Percentiles rank a stretch among this genome's conserved stretches.
Conservation (phyloP, 1,139 yeast species). For the Keqinozyma sinolaborantium region DNA sequence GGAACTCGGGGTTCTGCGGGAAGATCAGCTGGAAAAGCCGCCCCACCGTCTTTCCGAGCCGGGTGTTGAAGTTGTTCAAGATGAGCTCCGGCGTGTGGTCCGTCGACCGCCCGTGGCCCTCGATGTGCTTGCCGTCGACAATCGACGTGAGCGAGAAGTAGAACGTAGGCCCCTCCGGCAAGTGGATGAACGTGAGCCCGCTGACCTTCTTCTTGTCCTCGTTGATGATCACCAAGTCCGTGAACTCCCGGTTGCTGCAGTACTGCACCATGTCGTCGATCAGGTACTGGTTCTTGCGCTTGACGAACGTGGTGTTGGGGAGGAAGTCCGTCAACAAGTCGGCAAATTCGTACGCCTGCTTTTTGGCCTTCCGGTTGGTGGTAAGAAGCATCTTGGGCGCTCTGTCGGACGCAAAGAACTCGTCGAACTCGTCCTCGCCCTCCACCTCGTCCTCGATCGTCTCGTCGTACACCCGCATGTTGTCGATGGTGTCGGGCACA, state of each 20-base stretch:
- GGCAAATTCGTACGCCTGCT: slow-evolving; percentile 87
- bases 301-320: slow-evolving; percentile 83
- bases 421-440: slow-evolving; percentile 78
- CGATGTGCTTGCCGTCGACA: slow-evolving; percentile 67
- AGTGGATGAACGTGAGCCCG: slow-evolving; percentile 87
- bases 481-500: slow-evolving; percentile 84
- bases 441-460: slow-evolving; percentile 70
- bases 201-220: slow-evolving; percentile 91
- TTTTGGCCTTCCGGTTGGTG: slow-evolving; percentile 82
- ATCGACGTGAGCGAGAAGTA: slow-evolving; percentile 85
- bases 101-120: slow-evolving; percentile 89
- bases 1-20: slow-evolving; percentile 89
- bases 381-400: slow-evolving; percentile 83
- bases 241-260: slow-evolving; percentile 78
- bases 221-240: slow-evolving; percentile 83
- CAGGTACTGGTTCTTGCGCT: slow-evolving; percentile 76
- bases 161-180: slow-evolving; percentile 94
- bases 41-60: slow-evolving; percentile 91
- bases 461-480: slow-evolving; percentile 87
- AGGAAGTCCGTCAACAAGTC: slow-evolving; percentile 79
- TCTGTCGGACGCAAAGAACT: slow-evolving; percentile 56
- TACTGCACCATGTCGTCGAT: slow-evolving; percentile 84
- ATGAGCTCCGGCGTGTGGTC: slow-evolving; percentile 89
- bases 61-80: slow-evolving; percentile 85
- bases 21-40: slow-evolving; percentile 85